phyloP scores from a whole-genome alignment of 1,284 basidiomycete genomes.

The Marasmius oreades region DNA sequence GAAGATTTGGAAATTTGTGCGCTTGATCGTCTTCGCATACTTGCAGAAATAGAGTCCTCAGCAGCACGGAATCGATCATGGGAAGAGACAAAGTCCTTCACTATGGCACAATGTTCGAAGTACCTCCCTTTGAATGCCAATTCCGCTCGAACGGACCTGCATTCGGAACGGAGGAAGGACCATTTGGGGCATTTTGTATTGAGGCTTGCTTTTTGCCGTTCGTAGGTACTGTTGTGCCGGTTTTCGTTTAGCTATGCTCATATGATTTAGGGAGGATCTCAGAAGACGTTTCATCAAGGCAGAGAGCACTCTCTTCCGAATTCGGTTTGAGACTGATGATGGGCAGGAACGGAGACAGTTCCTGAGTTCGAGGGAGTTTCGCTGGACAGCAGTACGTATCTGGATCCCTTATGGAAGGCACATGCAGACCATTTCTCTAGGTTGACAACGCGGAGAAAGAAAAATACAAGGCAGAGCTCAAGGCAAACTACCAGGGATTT shows the following conservation, averaged over 20 bases:
- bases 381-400: constrained; percentile 68
- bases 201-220: constrained; percentile 92
- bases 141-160: constrained; percentile 47
- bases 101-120: constrained; percentile 58
- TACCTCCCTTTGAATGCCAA: constrained; percentile 72
- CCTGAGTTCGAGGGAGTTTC: constrained; percentile 72
- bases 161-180: constrained; percentile 79
- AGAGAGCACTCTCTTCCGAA: constrained; percentile 81
- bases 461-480: constrained; percentile 48
- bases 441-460: constrained; percentile 63
- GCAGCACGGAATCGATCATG: constrained; percentile 80
- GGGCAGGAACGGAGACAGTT: constrained; percentile 66
- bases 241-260: constrained; percentile 1
- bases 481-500: constrained; percentile 34
- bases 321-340: constrained; percentile 79
- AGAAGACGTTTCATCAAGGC: constrained; percentile 87
- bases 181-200: constrained; percentile 95
- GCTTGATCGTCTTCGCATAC: constrained; percentile 82
- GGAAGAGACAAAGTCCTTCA: constrained; percentile 71
- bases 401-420: background rate
- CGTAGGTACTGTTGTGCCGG: constrained; percentile 55
- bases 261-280: constrained; percentile 75
- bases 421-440: constrained; percentile 26
- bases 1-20: constrained; percentile 97
- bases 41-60: constrained; percentile 94